Evolutionary conservation across 768 basidiomycete species (phyloP), one percentile per base, ranked within the genome.

Genomic region (Lactarius hengduanensis): DNA sequence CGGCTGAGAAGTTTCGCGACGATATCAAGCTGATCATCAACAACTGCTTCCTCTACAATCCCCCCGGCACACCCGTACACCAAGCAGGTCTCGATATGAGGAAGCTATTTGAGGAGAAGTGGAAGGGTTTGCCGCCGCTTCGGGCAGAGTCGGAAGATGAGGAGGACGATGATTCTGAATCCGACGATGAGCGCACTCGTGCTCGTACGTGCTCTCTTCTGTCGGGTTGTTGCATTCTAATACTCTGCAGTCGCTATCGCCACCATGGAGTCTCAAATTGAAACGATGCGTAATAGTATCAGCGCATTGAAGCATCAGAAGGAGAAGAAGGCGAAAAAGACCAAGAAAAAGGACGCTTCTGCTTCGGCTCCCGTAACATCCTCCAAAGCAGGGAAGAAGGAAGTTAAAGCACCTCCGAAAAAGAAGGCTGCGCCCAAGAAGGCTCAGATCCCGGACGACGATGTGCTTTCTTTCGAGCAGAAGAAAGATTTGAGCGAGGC

Each of bases 401-500:
- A 87, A 70, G 78, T 77, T 16, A 69, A 81, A 20, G 71, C 79
- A 8, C 75, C 80, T 16, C 72, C 80, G 20, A 73, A 71, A 38
- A 80, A 86, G 79, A 88, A 87, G 77, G 79, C 80, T 70, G 85
- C 83, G 73, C 71, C 77, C 40, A 91, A 91, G 81, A 90, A 90
- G 75, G 80, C 74, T 16, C 72, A 81, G 45, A 76, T 86, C 54
- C 78, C 84, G 11, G 91, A 93, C 70, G 90, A 92, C 72, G 92
- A 94, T 64, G 87, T 89, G 2, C 82, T 98, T 43, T 90, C 92
- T 60, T 92, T 96, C 75, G 93, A 94, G 70, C 96, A 98, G 81
- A 99, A 99, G 89, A 95, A 97, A 78, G 94, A 98, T 74, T 80
- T 99, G 63, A 96, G 95, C 73, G 95, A 98, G 77, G 92, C 94